A percentile compares a stretch with the other conserved stretches of the same genome.
phyloP scores from a whole-genome alignment of 768 basidiomycete genomes.

The Boletus subparvulus region DNA sequence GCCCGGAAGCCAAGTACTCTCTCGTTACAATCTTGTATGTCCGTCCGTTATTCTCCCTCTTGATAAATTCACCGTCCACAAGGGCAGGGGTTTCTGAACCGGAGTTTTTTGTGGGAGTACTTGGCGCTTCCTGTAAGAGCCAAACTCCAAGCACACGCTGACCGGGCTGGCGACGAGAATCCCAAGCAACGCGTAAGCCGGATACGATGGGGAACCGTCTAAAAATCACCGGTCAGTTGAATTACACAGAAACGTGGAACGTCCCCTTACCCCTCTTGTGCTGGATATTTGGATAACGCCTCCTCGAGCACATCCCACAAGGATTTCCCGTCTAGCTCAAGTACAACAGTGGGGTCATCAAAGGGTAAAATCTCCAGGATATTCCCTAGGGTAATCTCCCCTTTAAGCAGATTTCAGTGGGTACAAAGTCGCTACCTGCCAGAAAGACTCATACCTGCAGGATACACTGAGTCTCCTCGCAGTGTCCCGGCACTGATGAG shows the following conservation, averaged over 20 bases:
- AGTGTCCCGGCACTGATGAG: conserved; percentile 82
- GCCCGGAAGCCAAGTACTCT: conserved; percentile 81
- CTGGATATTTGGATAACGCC: conserved; percentile 74
- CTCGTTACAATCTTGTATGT: conserved; percentile 83
- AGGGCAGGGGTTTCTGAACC: conserved; percentile 31
- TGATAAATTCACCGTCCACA: conserved; percentile 54
- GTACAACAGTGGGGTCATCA: conserved; percentile 78
- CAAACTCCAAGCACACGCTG: conserved; percentile 74
- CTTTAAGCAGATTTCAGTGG: conserved; percentile 35
- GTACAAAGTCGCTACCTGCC: neutral
- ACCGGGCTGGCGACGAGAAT: conserved; percentile 70
- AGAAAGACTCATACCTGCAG: conserved; percentile 54
- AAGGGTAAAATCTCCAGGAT: conserved; percentile 89
- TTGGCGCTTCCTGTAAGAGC: conserved; percentile 43
- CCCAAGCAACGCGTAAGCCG: conserved; percentile 84
- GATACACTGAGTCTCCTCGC: conserved; percentile 83
- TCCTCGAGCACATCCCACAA: conserved; percentile 81
- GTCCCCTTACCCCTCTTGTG: conserved; percentile 81
- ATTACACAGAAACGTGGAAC: neutral
- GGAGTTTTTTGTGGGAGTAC: conserved; percentile 23
- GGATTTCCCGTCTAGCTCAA: conserved; percentile 74
- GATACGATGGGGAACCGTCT: conserved; percentile 90
- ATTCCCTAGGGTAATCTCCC: conserved; percentile 78
- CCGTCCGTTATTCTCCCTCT: conserved; percentile 49
- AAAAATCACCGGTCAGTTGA: neutral